phyloP scores from a whole-genome alignment of 2,329 filamentous ascomycete genomes.

The Colletotrichum sp. region DNA sequence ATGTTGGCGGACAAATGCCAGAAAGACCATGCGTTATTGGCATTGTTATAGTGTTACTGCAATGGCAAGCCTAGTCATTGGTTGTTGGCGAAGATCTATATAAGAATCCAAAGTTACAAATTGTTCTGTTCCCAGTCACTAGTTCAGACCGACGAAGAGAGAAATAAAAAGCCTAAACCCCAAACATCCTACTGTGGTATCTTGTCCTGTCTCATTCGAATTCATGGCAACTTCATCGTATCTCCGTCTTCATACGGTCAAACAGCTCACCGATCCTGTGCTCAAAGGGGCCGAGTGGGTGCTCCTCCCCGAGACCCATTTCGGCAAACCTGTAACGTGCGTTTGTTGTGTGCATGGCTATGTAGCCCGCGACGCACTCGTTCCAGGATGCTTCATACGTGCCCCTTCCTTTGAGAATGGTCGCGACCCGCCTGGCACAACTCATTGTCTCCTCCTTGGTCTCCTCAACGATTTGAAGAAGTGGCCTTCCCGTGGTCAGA shows the following conservation, averaged over 20 bases:
- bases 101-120: not conserved
- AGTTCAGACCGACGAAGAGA: not conserved
- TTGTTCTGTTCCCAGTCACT: not conserved
- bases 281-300: slow-evolving; percentile 23
- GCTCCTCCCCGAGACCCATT: slow-evolving; percentile 22
- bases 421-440: slow-evolving; percentile 11
- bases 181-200: not conserved
- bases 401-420: slow-evolving; percentile 23
- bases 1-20: not conserved
- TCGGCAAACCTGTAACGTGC: slow-evolving; percentile 22
- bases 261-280: slow-evolving; percentile 19
- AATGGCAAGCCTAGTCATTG: not conserved
- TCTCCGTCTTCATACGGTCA: slow-evolving; percentile 3
- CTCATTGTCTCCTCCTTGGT: slow-evolving; percentile 15
- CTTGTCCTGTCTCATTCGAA: not conserved
- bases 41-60: not conserved
- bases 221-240: not conserved
- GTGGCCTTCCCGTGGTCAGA: not conserved
- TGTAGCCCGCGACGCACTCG: slow-evolving; percentile 21
- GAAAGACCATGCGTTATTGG: not conserved
- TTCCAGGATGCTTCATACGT: slow-evolving; percentile 21
- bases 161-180: not conserved
- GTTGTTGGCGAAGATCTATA: not conserved
- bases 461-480: slow-evolving; percentile 14
- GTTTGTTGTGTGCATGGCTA: slow-evolving; percentile 26